These are phyloP conservation scores for Kuraishia cidri DNA, from an alignment of 805 yeast genomes.

Conservation along the genomic window DNA sequence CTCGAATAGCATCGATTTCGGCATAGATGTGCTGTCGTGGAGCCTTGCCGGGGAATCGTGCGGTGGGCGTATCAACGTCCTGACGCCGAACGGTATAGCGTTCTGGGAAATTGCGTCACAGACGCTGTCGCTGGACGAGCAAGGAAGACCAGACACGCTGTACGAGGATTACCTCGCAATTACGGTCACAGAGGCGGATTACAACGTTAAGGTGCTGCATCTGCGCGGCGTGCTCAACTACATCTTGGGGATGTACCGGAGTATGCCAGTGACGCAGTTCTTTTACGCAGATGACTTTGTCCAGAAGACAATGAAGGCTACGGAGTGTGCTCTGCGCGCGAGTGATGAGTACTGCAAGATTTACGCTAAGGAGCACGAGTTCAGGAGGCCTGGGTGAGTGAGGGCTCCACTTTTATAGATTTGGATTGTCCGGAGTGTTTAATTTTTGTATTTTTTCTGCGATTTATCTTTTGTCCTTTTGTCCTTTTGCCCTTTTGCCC, in stretches of 20 bases:
- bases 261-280: not conserved
- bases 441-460: too few species aligned
- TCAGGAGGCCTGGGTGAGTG: too few species aligned
- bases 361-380: constrained; percentile 1
- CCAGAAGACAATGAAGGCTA: not conserved
- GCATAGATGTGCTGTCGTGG: constrained; percentile 22
- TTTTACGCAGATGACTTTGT: not conserved
- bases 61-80: constrained; percentile 1
- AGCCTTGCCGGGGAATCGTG: constrained; percentile 2
- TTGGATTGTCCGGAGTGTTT: too few species aligned
- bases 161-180: constrained; percentile 1
- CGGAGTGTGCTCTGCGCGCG: constrained; percentile 1
- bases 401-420: too few species aligned
- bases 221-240: not conserved
- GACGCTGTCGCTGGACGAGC: not conserved
- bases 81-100: not conserved
- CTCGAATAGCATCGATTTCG: constrained; percentile 23
- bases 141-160: too few species aligned
- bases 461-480: too few species aligned
- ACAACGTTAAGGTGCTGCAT: not conserved
- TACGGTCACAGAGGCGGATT: constrained; percentile 3
- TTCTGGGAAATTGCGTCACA: constrained; percentile 10
- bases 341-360: not conserved
- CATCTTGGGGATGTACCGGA: not conserved
- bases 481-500: too few species aligned